phyloP scores from a whole-genome alignment of 192 early-diverging fungal genomes.

The Linnemannia schmuckeri region DNA sequence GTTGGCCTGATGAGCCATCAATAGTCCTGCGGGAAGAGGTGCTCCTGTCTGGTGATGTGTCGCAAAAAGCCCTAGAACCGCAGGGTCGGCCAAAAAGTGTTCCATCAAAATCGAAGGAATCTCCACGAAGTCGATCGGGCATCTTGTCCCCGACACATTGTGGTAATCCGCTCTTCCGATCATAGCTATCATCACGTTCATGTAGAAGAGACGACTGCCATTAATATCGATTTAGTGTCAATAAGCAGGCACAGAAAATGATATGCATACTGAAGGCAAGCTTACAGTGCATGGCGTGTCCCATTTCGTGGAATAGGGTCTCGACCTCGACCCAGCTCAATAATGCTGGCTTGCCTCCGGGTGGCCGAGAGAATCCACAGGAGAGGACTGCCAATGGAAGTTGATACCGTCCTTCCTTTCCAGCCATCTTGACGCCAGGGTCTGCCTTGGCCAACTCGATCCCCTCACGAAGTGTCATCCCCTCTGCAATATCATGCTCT shows the following conservation, averaged over 20 bases:
- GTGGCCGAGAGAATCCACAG: constrained; percentile 74
- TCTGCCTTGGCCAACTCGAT: constrained; percentile 52
- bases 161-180: constrained; percentile 95
- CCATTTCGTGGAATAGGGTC: constrained; percentile 99
- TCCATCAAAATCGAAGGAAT: constrained; percentile 97
- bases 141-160: constrained; percentile 95
- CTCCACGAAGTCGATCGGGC: constrained; percentile 97
- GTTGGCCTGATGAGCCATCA: constrained; percentile 67
- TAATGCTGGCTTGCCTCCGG: constrained; percentile 66
- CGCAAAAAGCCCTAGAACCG: constrained; percentile 81
- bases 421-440: constrained; percentile 47
- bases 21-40: constrained; percentile 67
- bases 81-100: constrained; percentile 83
- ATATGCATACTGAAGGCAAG: not conserved
- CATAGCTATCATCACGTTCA: constrained; percentile 68
- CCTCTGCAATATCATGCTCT: constrained; percentile 58
- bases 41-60: constrained; percentile 80
- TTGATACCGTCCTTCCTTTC: constrained; percentile 68
- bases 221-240: not conserved
- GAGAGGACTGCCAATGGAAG: constrained; percentile 81
- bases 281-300: constrained; percentile 95
- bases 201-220: not conserved
- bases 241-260: not conserved
- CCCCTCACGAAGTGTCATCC: constrained; percentile 37
- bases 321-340: constrained; percentile 89